Conservation (phyloP, 371 early-diverging fungal species). For the Synchytrium microbalum region DNA sequence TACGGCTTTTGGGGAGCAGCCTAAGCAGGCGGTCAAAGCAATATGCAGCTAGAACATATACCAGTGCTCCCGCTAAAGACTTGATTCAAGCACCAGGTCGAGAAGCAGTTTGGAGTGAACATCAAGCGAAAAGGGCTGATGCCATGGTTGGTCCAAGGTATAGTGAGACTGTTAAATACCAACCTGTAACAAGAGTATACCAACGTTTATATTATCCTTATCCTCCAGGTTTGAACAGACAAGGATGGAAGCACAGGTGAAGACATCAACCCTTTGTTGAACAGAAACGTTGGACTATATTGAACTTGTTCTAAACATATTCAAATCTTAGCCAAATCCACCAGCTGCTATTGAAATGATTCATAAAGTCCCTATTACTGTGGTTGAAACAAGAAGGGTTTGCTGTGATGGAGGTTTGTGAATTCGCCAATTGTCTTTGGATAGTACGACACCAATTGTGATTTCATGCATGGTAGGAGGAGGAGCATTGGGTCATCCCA, state of each 20-base stretch:
- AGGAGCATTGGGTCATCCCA: slow-evolving; percentile 89
- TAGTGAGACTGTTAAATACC: not conserved
- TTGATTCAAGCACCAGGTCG: not conserved
- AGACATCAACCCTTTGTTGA: not conserved
- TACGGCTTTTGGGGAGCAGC: too few relatives aligned
- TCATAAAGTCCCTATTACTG: slow-evolving; percentile 72
- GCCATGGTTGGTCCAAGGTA: slow-evolving; percentile 6
- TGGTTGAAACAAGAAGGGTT: slow-evolving; percentile 64
- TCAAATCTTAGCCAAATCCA: slow-evolving; percentile 64
- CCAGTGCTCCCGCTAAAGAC: too few relatives aligned
- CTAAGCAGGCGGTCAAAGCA: too few relatives aligned
- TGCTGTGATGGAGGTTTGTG: slow-evolving; percentile 81
- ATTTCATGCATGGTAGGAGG: slow-evolving; percentile 49
- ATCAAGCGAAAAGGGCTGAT: not conserved
- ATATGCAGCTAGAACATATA: too few relatives aligned
- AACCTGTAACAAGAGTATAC: not conserved
- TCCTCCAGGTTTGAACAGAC: slow-evolving; percentile 73
- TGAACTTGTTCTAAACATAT: not conserved
- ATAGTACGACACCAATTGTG: slow-evolving; percentile 1
- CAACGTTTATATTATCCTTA: not conserved
- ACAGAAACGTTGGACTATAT: not conserved
- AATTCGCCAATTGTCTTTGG: not conserved
- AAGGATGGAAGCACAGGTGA: slow-evolving; percentile 71
- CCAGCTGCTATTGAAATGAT: slow-evolving; percentile 89
- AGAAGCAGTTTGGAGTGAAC: slow-evolving; percentile 1